A percentile compares a stretch with the other conserved stretches of the same genome.
Conservation (phyloP, 192 early-diverging fungal species). For the Rhizophlyctis rosea region DNA sequence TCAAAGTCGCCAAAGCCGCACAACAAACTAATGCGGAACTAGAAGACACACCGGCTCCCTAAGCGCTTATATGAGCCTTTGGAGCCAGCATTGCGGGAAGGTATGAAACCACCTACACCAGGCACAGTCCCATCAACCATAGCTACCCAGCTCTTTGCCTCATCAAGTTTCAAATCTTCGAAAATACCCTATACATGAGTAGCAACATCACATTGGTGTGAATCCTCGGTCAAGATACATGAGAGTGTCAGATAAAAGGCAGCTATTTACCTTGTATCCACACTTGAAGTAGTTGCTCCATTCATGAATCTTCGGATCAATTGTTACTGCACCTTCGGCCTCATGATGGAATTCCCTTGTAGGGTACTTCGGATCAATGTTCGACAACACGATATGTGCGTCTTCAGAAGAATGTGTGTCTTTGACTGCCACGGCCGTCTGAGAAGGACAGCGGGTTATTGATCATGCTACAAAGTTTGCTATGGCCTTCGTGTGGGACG, state of each 20-base stretch:
- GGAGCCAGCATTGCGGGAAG: too few relatives aligned
- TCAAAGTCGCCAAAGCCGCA: constrained; percentile 65
- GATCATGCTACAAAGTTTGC: too few relatives aligned
- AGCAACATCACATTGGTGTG: constrained; percentile 28
- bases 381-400: constrained; percentile 54
- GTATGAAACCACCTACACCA: too few relatives aligned
- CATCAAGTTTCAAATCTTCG: constrained; percentile 41
- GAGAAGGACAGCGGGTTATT: too few relatives aligned
- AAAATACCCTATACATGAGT: too few relatives aligned
- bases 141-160: constrained; percentile 60
- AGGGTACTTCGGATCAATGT: constrained; percentile 54
- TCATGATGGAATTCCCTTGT: constrained; percentile 47
- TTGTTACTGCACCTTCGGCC: constrained; percentile 53
- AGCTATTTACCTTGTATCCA: constrained; percentile 74
- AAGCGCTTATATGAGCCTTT: too few relatives aligned
- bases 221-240: constrained; percentile 6
- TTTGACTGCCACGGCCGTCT: too few relatives aligned
- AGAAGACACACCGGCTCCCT: constrained; percentile 82
- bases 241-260: neutral
- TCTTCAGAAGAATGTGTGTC: constrained; percentile 8
- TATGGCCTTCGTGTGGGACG: too few relatives aligned
- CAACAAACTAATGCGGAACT: constrained; percentile 81
- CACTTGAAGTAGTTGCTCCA: constrained; percentile 95
- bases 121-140: constrained; percentile 82
- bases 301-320: constrained; percentile 65